Conservation (phyloP, 441 rosid genomes). For the Euphorbia schlechtendalii region DNA sequence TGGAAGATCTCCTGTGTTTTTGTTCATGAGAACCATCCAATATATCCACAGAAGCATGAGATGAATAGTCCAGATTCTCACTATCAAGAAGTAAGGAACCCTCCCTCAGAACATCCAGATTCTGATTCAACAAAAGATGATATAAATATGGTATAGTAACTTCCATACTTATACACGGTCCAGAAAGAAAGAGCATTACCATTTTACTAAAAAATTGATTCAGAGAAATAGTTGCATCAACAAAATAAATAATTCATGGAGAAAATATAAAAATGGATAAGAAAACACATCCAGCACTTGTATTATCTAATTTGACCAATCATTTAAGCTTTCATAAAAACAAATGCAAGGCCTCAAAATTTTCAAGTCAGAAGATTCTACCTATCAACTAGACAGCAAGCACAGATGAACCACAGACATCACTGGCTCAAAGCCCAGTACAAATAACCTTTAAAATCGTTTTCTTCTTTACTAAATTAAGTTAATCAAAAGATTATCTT, state of each 20-base stretch:
- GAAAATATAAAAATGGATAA: background rate
- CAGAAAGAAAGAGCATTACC: background rate
- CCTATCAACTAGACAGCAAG: background rate
- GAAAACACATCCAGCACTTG: background rate
- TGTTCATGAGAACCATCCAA: constrained; percentile 49
- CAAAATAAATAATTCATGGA: background rate
- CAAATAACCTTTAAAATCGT: background rate
- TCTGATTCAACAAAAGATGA: constrained; percentile 33
- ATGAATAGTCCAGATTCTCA: constrained; percentile 50
- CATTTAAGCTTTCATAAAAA: background rate
- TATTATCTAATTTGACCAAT: background rate
- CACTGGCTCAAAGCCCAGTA: constrained; percentile 6
- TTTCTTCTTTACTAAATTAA: background rate
- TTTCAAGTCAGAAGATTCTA: background rate
- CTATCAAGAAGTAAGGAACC: constrained; percentile 52
- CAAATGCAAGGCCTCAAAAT: background rate
- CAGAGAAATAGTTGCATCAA: background rate
- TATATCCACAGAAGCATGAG: constrained; percentile 39
- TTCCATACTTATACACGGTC: constrained; percentile 4
- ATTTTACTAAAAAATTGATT: background rate
- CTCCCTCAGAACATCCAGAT: constrained; percentile 44
- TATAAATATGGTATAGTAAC: constrained; percentile 10
- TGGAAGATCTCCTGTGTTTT: constrained; percentile 65
- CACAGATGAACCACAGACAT: background rate
- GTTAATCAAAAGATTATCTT: background rate